Evolutionary conservation across 2,329 filamentous ascomycete genomes (phyloP).

Genomic region (Neonectria faginata): DNA sequence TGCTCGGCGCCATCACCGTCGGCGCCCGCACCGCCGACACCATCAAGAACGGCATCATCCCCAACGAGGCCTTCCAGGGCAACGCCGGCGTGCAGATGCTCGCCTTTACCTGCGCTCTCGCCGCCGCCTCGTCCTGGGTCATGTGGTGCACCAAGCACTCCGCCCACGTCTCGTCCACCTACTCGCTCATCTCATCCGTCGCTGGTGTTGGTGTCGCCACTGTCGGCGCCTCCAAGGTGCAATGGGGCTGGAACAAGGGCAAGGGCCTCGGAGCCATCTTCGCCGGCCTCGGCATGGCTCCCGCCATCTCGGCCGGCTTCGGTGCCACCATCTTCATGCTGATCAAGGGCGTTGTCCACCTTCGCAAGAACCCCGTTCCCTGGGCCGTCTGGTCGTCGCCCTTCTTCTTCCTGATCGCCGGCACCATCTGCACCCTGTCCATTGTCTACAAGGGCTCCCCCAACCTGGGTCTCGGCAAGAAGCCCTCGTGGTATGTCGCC

Average conservation of each 20-base stretch:
- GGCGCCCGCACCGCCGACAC: conserved; percentile 78
- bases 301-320: conserved; percentile 73
- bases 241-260: conserved; percentile 77
- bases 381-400: conserved; percentile 81
- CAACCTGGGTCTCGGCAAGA: conserved; percentile 49
- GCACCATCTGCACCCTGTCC: conserved; percentile 78
- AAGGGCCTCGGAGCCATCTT: conserved; percentile 78
- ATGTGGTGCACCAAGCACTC: conserved; percentile 84
- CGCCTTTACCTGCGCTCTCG: conserved; percentile 73
- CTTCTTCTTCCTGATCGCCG: conserved; percentile 82
- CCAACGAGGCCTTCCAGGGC: conserved; percentile 65
- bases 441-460: conserved; percentile 87
- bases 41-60: conserved; percentile 84
- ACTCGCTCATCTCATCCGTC: conserved; percentile 76
- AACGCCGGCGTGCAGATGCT: conserved; percentile 77
- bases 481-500: conserved; percentile 75
- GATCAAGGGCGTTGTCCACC: conserved; percentile 73
- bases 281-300: conserved; percentile 76
- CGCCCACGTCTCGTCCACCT: conserved; percentile 79
- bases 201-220: conserved; percentile 77
- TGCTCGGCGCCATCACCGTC: conserved; percentile 74
- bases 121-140: conserved; percentile 77
- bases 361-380: conserved; percentile 76
- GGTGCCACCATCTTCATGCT: conserved; percentile 75
- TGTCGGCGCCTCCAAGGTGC: conserved; percentile 69